Percentiles rank a stretch among this genome's conserved stretches.
phyloP scores from a whole-genome alignment of 192 early-diverging fungal genomes.

The Globomyces pollinis-pini region DNA sequence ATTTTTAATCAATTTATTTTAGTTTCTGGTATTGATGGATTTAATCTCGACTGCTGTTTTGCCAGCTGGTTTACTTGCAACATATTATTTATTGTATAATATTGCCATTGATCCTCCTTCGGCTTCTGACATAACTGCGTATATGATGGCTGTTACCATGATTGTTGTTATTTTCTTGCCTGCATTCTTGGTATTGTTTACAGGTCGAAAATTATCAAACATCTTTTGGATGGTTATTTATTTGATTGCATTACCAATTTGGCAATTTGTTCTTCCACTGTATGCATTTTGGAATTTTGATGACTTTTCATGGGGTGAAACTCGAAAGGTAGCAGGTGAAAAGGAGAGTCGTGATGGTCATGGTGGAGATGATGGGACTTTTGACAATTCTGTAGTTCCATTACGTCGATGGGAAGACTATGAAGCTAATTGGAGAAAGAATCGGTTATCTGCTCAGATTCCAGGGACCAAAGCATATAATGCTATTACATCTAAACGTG shows the following conservation, averaged over 20 bases:
- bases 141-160: conserved; percentile 62
- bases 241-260: conserved; percentile 75
- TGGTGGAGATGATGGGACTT: background rate
- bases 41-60: conserved; percentile 79
- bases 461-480: no score
- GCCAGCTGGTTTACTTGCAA: conserved; percentile 82
- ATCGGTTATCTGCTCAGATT: no score
- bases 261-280: conserved; percentile 85
- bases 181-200: conserved; percentile 80
- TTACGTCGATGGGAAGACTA: background rate
- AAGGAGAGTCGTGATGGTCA: conserved; percentile 22
- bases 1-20: no score
- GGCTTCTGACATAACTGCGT: conserved; percentile 9
- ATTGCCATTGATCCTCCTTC: conserved; percentile 8
- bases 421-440: conserved; percentile 18
- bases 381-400: background rate
- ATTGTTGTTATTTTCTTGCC: conserved; percentile 76
- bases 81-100: conserved; percentile 38
- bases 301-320: conserved; percentile 56
- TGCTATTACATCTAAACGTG: no score
- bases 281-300: conserved; percentile 69
- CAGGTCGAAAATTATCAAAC: conserved; percentile 74
- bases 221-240: conserved; percentile 81
- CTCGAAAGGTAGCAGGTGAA: conserved; percentile 43
- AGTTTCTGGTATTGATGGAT: conserved; percentile 84